Base-by-base conservation (phyloP, 805 yeast genomes). In the Phaffomyces thermotolerans region DNA sequence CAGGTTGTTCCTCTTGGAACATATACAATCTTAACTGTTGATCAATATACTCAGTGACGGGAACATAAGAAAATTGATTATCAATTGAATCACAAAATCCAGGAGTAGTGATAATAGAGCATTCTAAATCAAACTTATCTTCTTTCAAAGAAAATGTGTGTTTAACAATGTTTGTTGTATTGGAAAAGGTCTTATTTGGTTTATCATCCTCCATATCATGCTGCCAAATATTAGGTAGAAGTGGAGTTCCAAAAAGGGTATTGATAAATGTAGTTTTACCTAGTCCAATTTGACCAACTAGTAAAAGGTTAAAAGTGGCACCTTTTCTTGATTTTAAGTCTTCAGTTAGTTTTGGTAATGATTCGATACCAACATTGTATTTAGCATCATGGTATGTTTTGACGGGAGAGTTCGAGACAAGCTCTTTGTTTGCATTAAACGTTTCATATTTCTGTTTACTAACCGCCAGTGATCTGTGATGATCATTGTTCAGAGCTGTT, bases 271-370 rank as follows among this genome's bases (percentile, higher is more conserved):
- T 78, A 4, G 87, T 77, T 59, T 86, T 87, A 1, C 89, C 87
- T 41, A 85, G 71, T 4, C 96, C 96, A 40, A 84, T 71, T 62
- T 84, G 89, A 27, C 97, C 96, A 39, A 84, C 89, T 32, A 88
- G 78, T 84, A 89, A 78, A 44, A 90, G 56, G 37, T 95, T 87
- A 64, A 86, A 84, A 23, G 79, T 69, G 18, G 86, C 79, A 15
- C 96, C 96, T 44, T 71, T 69, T 48, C 70, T 75, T 39, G 73
- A 54, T 10, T 49, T 53, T 30, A 62, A 41, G 4, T 41, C 43
- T 42, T 60, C 59, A n/a, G 53, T 53, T 43, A 66, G 71, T 1
- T 24, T 9, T 14, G 65, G 64, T 8, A 67, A 50, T 1, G 42
- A 17, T 8, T 49, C 52, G 27, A 64, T 34, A 4, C 69, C 69